Percentiles rank a stretch among this genome's conserved stretches.
Evolutionary conservation across 352 stramenopile species (phyloP).

Genomic region (Peronospora belbahrii): DNA sequence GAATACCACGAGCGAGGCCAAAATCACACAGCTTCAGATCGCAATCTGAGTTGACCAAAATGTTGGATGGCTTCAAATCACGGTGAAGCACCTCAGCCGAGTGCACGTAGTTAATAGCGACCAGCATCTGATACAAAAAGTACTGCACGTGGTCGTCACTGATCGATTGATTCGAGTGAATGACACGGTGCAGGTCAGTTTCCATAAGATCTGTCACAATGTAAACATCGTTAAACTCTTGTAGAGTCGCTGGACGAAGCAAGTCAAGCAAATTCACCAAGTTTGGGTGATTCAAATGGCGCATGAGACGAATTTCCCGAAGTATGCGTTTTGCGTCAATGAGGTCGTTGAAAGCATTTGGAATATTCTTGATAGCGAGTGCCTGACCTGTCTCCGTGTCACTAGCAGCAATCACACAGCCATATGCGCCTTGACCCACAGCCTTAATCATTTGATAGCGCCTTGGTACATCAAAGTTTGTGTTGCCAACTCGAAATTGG

Average conservation of each 20-base stretch:
- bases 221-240: constrained; percentile 87
- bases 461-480: constrained; percentile 77
- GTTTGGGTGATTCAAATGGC: constrained; percentile 78
- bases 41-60: constrained; percentile 76
- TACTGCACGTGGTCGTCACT: constrained; percentile 75
- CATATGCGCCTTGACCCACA: constrained; percentile 88
- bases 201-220: constrained; percentile 79
- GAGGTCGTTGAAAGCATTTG: constrained; percentile 88
- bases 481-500: constrained; percentile 83
- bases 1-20: constrained; percentile 60
- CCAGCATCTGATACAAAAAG: constrained; percentile 75
- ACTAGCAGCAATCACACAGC: constrained; percentile 85
- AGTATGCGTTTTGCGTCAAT: constrained; percentile 85
- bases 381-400: constrained; percentile 81
- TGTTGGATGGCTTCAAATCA: constrained; percentile 74
- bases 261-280: constrained; percentile 78
- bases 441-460: constrained; percentile 87
- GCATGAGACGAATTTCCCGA: constrained; percentile 84
- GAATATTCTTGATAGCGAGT: constrained; percentile 95
- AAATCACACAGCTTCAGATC: constrained; percentile 80
- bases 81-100: constrained; percentile 72
- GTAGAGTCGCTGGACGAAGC: constrained; percentile 65
- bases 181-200: constrained; percentile 68
- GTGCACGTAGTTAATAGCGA: constrained; percentile 73
- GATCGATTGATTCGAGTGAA: constrained; percentile 78